phyloP scores from a whole-genome alignment of 345 rosid genomes.

The Gossypium thurberi region DNA sequence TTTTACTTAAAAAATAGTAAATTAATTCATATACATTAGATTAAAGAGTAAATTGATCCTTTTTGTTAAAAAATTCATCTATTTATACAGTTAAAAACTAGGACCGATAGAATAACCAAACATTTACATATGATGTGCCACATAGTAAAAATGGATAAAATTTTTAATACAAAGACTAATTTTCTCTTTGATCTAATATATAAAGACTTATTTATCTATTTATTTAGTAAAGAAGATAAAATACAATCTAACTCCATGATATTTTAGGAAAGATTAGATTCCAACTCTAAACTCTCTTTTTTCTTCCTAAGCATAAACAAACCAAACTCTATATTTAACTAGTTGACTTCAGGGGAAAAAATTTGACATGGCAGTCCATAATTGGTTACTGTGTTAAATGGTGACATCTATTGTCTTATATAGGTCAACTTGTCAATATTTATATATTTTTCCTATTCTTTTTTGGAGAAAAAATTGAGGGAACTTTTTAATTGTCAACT shows the following conservation, averaged over 20 bases:
- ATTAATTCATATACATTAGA: too few species aligned
- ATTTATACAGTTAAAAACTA: too few species aligned
- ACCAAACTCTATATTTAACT: slow-evolving; percentile 13
- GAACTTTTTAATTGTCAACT: slow-evolving; percentile 44
- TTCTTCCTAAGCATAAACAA: not conserved
- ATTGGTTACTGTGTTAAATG: slow-evolving; percentile 20
- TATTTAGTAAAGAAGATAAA: too few species aligned
- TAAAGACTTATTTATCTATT: too few species aligned
- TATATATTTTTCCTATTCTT: slow-evolving; percentile 18
- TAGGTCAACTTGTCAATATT: slow-evolving; percentile 23
- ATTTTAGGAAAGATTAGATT: too few species aligned
- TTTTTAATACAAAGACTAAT: too few species aligned
- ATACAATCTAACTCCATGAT: fast-evolving
- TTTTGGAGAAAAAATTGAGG: slow-evolving; percentile 2
- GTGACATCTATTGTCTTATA: slow-evolving; percentile 21
- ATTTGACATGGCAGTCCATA: slow-evolving; percentile 5
- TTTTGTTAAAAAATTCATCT: too few species aligned
- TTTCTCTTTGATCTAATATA: too few species aligned
- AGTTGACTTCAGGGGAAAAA: slow-evolving; percentile 20
- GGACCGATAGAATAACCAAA: fast-evolving
- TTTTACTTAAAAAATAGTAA: too few species aligned
- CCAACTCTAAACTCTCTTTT: too few species aligned
- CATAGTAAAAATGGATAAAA: too few species aligned
- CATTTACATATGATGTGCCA: too few species aligned
- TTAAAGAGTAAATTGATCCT: fast-evolving